Conservation (phyloP, 768 basidiomycete species). For the Hypsizygus marmoreus region DNA sequence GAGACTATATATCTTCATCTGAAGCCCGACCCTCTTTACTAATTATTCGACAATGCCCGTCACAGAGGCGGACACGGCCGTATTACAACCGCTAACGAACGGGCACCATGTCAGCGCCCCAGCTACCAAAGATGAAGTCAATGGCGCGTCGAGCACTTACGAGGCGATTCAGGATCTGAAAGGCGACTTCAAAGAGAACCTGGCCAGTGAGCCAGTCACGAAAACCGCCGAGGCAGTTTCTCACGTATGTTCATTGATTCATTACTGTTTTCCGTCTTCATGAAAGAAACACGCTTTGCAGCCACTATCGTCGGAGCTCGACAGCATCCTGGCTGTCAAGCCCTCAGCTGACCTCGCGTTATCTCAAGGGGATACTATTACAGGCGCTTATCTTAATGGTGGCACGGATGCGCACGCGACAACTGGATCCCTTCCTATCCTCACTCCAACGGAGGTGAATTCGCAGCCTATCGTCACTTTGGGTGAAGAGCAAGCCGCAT, state of each 20-base stretch:
- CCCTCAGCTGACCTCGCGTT: not conserved
- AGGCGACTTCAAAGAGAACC: conserved; percentile 4
- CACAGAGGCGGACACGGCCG: conserved; percentile 13
- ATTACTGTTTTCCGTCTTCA: not conserved
- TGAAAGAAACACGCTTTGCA: not conserved
- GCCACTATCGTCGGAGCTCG: not conserved
- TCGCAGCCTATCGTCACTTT: not conserved
- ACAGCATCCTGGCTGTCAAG: not conserved
- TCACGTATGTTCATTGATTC: conserved; percentile 10
- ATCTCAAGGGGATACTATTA: conserved; percentile 1
- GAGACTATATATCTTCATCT: conserved; percentile 9
- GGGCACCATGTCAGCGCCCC: conserved; percentile 4
- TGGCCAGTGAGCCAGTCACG: conserved; percentile 2
- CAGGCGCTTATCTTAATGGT: conserved; percentile 3
- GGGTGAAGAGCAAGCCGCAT: not conserved
- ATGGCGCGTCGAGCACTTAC: conserved; percentile 9
- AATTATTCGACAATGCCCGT: conserved; percentile 23
- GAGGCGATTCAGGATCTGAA: conserved; percentile 12
- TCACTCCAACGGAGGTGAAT: not conserved
- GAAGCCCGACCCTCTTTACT: conserved; percentile 16
- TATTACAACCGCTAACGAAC: conserved; percentile 12
- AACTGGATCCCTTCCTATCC: not conserved
- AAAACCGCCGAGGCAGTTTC: conserved; percentile 5
- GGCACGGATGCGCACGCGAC: conserved; percentile 2
- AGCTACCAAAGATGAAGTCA: not conserved